Conservation (phyloP, 169 alveolate species). For the Plasmodium inui region DNA sequence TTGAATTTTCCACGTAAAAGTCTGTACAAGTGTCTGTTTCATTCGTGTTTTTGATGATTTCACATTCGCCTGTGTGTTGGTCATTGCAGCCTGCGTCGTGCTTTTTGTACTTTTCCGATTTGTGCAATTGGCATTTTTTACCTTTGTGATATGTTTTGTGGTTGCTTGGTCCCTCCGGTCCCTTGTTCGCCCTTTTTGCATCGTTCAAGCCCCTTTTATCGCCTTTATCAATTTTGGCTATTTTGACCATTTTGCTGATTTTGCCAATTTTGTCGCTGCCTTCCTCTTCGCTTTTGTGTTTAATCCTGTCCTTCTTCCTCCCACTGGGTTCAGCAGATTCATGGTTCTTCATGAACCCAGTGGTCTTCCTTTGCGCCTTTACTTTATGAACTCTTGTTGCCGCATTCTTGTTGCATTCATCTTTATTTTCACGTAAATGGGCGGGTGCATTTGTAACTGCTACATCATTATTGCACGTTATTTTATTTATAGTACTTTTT, state of each 20-base stretch:
- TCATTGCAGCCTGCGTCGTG: background rate
- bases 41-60: background rate
- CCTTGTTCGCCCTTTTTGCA: background rate
- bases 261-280: background rate
- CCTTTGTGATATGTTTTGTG: background rate
- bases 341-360: background rate
- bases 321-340: background rate
- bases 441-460: background rate
- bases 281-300: background rate
- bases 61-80: background rate
- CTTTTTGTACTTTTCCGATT: background rate
- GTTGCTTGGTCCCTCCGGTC: background rate
- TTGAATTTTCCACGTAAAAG: background rate
- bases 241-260: background rate
- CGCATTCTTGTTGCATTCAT: constrained; percentile 9
- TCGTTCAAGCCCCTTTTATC: background rate
- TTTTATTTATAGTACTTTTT: constrained; percentile 18
- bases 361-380: background rate
- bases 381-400: background rate
- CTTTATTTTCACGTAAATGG: background rate
- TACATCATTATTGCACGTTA: background rate
- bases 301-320: background rate
- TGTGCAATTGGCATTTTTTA: background rate
- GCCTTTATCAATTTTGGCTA: background rate
- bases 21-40: background rate